Percentiles rank a stretch among this genome's conserved stretches.
phyloP scores from a whole-genome alignment of 805 yeast genomes.

The Wickerhamiella qilinensis region DNA sequence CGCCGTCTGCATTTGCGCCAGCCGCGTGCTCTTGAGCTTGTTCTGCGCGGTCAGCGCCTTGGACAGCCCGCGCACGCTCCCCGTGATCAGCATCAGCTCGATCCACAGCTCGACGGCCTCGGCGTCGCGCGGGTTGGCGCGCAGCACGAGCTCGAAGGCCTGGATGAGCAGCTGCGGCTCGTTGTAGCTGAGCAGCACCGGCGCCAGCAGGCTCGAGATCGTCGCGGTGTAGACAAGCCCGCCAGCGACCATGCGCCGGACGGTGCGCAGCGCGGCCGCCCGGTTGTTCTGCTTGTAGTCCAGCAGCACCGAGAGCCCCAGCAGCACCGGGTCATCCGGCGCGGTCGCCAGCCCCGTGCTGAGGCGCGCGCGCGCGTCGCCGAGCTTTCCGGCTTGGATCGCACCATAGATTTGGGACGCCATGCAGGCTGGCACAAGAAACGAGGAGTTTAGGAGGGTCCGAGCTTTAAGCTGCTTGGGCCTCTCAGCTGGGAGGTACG shows the following conservation, averaged over 20 bases:
- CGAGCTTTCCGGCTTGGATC: too few species aligned
- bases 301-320: background rate
- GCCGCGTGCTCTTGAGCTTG: slow-evolving; percentile 12
- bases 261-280: background rate
- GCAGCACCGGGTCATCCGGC: background rate
- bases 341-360: background rate
- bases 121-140: slow-evolving; percentile 9
- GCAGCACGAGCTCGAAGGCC: slow-evolving; percentile 13
- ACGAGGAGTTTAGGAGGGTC: too few species aligned
- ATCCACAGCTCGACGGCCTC: slow-evolving; percentile 14
- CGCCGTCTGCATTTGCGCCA: slow-evolving; percentile 18
- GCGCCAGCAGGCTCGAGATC: slow-evolving; percentile 19
- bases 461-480: too few species aligned
- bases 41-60: slow-evolving; percentile 15
- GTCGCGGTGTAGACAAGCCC: background rate
- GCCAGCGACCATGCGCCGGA: background rate
- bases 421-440: too few species aligned
- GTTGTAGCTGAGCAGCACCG: slow-evolving; percentile 11
- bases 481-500: too few species aligned
- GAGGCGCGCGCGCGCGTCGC: background rate
- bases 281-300: background rate
- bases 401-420: too few species aligned
- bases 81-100: slow-evolving; percentile 9
- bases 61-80: slow-evolving; percentile 11
- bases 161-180: slow-evolving; percentile 19